These are phyloP conservation scores for Davidsoniella virescens DNA, from an alignment of 2,329 filamentous ascomycete species.

Conservation along the genomic window DNA sequence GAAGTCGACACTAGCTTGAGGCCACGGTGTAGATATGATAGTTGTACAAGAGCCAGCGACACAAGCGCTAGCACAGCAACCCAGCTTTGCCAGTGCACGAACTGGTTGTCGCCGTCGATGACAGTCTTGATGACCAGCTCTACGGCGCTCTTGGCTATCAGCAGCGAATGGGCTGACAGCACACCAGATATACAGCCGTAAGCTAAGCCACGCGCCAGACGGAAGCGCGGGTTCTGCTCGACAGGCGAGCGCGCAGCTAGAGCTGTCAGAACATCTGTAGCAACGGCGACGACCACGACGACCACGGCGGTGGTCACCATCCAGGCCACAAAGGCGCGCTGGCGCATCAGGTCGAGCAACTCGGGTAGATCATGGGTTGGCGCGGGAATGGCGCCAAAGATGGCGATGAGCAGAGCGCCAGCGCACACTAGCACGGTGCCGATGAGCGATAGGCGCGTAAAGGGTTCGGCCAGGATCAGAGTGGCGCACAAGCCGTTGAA, in stretches of 20 bases:
- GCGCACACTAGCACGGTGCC: conserved; percentile 77
- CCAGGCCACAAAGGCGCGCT: conserved; percentile 70
- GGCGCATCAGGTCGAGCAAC: conserved; percentile 57
- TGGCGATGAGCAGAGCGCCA: conserved; percentile 81
- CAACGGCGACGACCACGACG: conserved; percentile 50
- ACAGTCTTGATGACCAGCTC: conserved; percentile 81
- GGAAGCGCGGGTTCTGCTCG: conserved; percentile 48
- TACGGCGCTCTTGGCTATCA: conserved; percentile 91
- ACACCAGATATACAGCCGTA: conserved; percentile 88
- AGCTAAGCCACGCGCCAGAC: conserved; percentile 63
- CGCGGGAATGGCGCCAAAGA: conserved; percentile 86
- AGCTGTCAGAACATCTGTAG: conserved; percentile 39
- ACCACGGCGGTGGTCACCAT: conserved; percentile 66
- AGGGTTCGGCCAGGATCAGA: conserved; percentile 79
- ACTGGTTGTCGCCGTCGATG: conserved; percentile 77
- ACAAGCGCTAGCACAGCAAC: conserved; percentile 71
- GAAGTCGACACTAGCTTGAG: conserved; percentile 91
- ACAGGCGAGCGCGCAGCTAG: conserved; percentile 27
- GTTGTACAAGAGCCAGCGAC: conserved; percentile 66
- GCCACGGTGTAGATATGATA: conserved; percentile 89
- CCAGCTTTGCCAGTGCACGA: conserved; percentile 91
- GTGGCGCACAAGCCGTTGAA: conserved; percentile 98
- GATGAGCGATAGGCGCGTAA: conserved; percentile 81
- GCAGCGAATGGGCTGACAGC: conserved; percentile 77
- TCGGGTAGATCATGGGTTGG: conserved; percentile 79